A percentile compares a stretch with the other conserved stretches of the same genome.
Conservation (phyloP, 306 rosid genomes). For the Astragalus glycyphyllos region DNA sequence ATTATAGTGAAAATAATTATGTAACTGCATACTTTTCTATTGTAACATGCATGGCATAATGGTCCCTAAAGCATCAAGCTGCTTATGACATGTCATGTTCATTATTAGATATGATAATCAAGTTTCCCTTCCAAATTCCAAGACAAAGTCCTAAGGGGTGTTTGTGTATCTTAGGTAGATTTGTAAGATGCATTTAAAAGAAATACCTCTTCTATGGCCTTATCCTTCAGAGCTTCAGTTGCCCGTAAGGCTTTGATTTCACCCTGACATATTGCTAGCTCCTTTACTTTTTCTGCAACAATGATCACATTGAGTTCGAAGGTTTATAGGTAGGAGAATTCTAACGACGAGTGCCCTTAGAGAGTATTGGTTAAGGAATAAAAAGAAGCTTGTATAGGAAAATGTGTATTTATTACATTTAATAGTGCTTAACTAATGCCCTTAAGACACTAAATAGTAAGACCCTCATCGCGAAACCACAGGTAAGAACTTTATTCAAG, state of each 20-base stretch:
- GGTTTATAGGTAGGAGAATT: neutral
- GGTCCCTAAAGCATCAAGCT: neutral
- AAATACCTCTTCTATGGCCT: constrained; percentile 83
- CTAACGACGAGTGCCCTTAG: too few species aligned
- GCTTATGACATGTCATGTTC: constrained; percentile 3
- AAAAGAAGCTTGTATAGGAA: too few species aligned
- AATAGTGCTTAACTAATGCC: neutral
- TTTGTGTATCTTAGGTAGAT: too few species aligned
- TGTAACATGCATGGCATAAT: constrained; percentile 18
- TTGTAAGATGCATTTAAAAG: constrained; percentile 22
- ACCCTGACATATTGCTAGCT: constrained; percentile 55
- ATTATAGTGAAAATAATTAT: neutral
- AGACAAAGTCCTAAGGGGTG: neutral
- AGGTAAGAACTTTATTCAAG: constrained; percentile 2
- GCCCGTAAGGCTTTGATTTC: constrained; percentile 79
- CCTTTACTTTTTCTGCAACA: constrained; percentile 66
- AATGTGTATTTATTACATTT: too few species aligned
- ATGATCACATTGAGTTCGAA: constrained; percentile 4
- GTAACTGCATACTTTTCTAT: neutral
- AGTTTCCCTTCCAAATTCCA: constrained; percentile 15
- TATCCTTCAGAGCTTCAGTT: constrained; percentile 73
- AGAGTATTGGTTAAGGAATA: too few species aligned
- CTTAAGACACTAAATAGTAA: constrained; percentile 14
- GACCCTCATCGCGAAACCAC: too few species aligned
- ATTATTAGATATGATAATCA: neutral